Evolutionary conservation across 306 rosid species (phyloP), one percentile per base, ranked within the genome.

Genomic region (Quercus gilva): DNA sequence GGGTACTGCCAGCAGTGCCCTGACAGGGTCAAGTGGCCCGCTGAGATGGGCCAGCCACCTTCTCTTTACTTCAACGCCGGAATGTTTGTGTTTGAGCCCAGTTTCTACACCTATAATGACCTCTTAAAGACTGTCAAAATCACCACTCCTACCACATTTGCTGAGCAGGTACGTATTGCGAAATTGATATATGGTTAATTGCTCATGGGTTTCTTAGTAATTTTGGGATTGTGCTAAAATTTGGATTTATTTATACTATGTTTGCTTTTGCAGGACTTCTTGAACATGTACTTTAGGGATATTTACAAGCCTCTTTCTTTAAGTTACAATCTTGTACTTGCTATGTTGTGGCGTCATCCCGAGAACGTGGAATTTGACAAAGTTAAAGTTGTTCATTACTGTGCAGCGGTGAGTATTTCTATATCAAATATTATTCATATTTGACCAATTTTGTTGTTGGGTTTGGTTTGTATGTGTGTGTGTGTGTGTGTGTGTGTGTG

Each of bases 281-380:
- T 93, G 85, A 93, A 93, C 79, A 80, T 86, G 89, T 93, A 84
- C 55, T 93, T 93, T 4, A 74, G 83, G 61, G 76, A 86, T 45
- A 55, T 88, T 5, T 93, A 90, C 76, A 86, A 76, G 43, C 94
- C 97, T 0, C 91, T 93, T 0, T 85, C 98, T 11, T 6, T 60
- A 43, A 72, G 55, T 3, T 93, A 89, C 65, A 93, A 93, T 51
- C 84, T 93, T 5, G 97, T 93, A 0, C 82, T 89, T 1, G 94
- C 98, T 0, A 88, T 93, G 98, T 49, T 93, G 17, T 93, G 98
- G 97, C 94, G 94, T 5, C 97, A 93, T 73, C 96, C 97, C 0
- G 91, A 90, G 41, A 91, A 90, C 14, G 92, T 93, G 0, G 79
- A 89, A 1, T 86, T 89, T 0, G 74, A 86, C 1, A 58, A 84